A percentile compares a stretch with the other conserved stretches of the same genome.
phyloP scores from a whole-genome alignment of 352 stramenopile species.

The Albugo laibachii region DNA sequence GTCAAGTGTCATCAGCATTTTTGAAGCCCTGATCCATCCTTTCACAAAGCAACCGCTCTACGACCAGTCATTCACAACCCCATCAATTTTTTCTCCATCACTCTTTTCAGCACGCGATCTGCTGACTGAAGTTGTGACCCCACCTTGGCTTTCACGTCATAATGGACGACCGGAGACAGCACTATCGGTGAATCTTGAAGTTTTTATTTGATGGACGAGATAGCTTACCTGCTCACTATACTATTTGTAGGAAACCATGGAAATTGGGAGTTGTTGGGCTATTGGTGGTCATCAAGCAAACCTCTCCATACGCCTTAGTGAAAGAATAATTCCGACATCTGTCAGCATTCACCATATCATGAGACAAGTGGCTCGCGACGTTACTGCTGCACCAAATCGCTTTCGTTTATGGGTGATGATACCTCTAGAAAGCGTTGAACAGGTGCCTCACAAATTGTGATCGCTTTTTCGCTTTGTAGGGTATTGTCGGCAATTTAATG shows the following conservation, averaged over 20 bases:
- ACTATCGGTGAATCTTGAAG: slow-evolving; percentile 27
- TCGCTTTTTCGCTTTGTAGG: slow-evolving; percentile 11
- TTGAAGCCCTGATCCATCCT: too few species aligned
- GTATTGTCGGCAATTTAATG: slow-evolving; percentile 11
- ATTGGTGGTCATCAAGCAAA: slow-evolving; percentile 29
- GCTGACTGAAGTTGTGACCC: too few species aligned
- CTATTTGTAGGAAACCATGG: slow-evolving; percentile 42
- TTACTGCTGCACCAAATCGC: slow-evolving; percentile 36
- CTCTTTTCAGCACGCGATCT: too few species aligned
- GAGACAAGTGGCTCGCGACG: slow-evolving; percentile 39
- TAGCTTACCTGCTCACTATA: too few species aligned
- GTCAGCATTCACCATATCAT: slow-evolving; percentile 72
- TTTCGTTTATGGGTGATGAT: slow-evolving; percentile 35
- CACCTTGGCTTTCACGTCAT: slow-evolving; percentile 39
- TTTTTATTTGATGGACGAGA: background rate
- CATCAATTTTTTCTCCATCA: too few species aligned
- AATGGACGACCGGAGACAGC: slow-evolving; percentile 58
- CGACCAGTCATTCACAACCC: too few species aligned
- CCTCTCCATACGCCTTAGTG: slow-evolving; percentile 51
- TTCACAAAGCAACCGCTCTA: too few species aligned
- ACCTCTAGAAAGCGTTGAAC: background rate
- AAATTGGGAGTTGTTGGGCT: slow-evolving; percentile 70
- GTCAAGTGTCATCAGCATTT: too few species aligned
- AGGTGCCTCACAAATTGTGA: background rate
- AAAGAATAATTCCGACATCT: slow-evolving; percentile 35